Evolutionary conservation across 371 early-diverging fungal species (phyloP), one percentile per base, ranked within the genome.

Genomic region (Mucor mucedo): DNA sequence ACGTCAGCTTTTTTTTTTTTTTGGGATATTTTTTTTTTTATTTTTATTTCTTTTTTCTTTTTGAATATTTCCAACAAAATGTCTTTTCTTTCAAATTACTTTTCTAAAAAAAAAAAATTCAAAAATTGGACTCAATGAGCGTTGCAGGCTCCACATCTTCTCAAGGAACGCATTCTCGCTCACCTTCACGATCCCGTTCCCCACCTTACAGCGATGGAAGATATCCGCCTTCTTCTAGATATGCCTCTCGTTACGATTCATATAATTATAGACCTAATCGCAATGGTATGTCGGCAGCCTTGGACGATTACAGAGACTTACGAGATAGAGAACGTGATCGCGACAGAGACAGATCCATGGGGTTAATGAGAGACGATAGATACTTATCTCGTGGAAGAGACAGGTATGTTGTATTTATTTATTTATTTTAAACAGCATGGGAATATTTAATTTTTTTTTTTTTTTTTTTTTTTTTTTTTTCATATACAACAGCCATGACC

Each of bases 91-190:
- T 16, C 5, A 32, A 5, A 32, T 29, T n/a, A 41, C 11, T 21
- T 21, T 21, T 21, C 7, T 6, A 28, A 42, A n/a, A 30, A 47
- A 10, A 52, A 21, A 53, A 63, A 21, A 21, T 21, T 21, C 54
- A 41, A 40, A 28, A 40, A 74, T 50, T 70, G 21, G 21, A 21
- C 21, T 21, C 21, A 21, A 84, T 73, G 85, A 86, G 75, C 71
- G 80, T 69, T 62, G 70, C 79, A 41, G 82, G 82, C 68, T 82
- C 82, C 66, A 72, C 77, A 67, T 82, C 82, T 56, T 82, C 82
- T 50, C 73, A 75, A 55, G 82, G 79, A 41, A 78, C 82, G 6
- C 78, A 72, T 59, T 67, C 82, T 53, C 61, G 84, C 53, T 76
- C 78, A 57, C 72, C 77, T 48, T 68, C 82, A 58, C 50, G 84